Evolutionary conservation across 495 filamentous ascomycete species (phyloP).

Genomic region (Pyrenula aspistea): DNA sequence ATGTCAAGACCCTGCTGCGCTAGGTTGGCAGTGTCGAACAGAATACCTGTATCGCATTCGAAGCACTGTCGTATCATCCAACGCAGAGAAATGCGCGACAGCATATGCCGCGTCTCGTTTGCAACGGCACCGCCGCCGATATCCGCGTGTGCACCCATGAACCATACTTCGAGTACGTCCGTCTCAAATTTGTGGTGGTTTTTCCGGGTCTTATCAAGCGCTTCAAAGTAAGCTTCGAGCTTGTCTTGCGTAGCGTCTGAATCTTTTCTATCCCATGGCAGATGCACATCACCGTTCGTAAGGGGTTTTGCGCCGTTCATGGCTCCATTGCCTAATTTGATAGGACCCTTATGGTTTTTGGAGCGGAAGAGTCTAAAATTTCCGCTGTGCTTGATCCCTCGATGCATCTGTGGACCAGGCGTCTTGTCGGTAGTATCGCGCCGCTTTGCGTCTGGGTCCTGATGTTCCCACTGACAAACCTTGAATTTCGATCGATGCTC

Average conservation of each 20-base stretch:
- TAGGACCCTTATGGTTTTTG: not conserved
- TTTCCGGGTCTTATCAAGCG: not conserved
- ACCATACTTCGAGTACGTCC: slow-evolving; percentile 20
- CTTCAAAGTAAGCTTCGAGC: not conserved
- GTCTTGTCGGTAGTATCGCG: not conserved
- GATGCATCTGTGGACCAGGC: too few species aligned
- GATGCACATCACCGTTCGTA: not conserved
- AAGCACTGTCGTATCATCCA: slow-evolving; percentile 30
- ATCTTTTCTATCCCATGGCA: not conserved
- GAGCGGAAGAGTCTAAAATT: not conserved
- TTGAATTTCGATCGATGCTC: slow-evolving; percentile 35
- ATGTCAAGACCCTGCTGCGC: slow-evolving; percentile 22
- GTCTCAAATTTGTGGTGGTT: not conserved
- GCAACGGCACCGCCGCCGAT: slow-evolving; percentile 25
- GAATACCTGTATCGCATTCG: slow-evolving; percentile 24
- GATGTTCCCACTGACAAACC: slow-evolving; percentile 17
- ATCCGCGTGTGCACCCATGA: slow-evolving; percentile 27
- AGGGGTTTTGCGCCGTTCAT: not conserved
- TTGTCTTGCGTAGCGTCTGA: not conserved
- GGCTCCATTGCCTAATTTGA: not conserved
- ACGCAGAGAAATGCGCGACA: slow-evolving; percentile 19
- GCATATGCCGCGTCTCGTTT: not conserved
- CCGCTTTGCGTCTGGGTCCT: slow-evolving; percentile 5
- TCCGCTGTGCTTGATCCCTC: not conserved
- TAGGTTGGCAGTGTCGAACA: slow-evolving; percentile 16